Evolutionary conservation across 192 early-diverging fungal species (phyloP).

Genomic region (Endogone sp.): DNA sequence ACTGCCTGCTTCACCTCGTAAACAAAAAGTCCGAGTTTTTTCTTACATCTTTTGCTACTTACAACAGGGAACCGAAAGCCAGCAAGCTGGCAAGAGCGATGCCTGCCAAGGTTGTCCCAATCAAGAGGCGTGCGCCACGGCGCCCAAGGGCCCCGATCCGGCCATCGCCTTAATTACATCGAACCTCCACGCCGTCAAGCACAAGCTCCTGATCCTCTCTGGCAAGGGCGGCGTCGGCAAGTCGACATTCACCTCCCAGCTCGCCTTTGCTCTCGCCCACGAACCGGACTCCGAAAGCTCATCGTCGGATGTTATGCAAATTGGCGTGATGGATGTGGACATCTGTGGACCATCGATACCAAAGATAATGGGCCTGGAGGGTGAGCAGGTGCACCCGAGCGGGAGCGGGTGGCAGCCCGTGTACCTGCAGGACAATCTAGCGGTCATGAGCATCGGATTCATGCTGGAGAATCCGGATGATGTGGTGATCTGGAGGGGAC

Average conservation of each 20-base stretch:
- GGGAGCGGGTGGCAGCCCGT: constrained; percentile 79
- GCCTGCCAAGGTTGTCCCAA: constrained; percentile 84
- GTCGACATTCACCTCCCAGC: constrained; percentile 85
- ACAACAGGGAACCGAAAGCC: constrained; percentile 62
- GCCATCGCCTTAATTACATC: constrained; percentile 63
- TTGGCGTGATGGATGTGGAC: constrained; percentile 95
- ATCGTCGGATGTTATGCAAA: constrained; percentile 25
- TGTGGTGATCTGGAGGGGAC: constrained; percentile 94
- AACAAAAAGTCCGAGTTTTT: too few species aligned
- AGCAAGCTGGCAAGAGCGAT: constrained; percentile 63
- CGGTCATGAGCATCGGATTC: constrained; percentile 92
- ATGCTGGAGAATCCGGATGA: constrained; percentile 83
- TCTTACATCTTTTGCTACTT: background rate
- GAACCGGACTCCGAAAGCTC: constrained; percentile 15
- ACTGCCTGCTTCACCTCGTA: too few species aligned
- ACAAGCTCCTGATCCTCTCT: constrained; percentile 92
- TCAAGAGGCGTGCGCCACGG: constrained; percentile 68
- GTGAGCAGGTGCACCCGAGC: constrained; percentile 79
- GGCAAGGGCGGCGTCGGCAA: constrained; percentile 99
- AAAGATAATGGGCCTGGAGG: constrained; percentile 83
- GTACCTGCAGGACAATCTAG: constrained; percentile 74
- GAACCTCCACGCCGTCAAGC: constrained; percentile 60
- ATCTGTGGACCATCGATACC: constrained; percentile 96
- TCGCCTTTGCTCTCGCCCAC: constrained; percentile 77
- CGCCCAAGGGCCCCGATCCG: constrained; percentile 80